Percentiles rank a stretch among this genome's conserved stretches.
Evolutionary conservation across 208 protist genomes (phyloP).

Genomic region (Acanthamoeba healyi): DNA sequence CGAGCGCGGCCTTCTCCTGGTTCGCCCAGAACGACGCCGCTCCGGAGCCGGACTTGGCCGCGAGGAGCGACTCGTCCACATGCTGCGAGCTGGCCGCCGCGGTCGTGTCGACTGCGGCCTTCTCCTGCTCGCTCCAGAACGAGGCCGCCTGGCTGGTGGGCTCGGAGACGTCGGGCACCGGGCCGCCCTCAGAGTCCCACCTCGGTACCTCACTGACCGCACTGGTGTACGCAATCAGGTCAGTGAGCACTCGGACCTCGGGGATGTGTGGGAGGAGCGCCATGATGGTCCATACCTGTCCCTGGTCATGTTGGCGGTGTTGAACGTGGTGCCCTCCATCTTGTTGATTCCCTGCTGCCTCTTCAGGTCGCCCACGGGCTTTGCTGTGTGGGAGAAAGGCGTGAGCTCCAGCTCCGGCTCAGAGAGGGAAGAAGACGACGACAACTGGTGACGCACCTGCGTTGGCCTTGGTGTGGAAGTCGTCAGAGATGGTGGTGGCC

Average conservation of each 20-base stretch:
- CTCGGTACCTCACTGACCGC: background rate
- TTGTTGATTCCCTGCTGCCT: background rate
- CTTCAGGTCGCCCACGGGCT: constrained; percentile 1
- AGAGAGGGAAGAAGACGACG: background rate
- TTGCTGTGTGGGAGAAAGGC: background rate
- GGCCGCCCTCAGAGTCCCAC: background rate
- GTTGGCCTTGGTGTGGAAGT: constrained; percentile 16
- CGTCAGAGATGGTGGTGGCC: constrained; percentile 10
- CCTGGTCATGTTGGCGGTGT: background rate
- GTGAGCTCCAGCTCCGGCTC: too few relatives aligned
- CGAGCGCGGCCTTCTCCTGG: background rate
- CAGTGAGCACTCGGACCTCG: background rate
- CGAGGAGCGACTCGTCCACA: background rate
- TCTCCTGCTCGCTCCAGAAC: background rate
- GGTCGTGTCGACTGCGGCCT: background rate
- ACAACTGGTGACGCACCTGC: background rate
- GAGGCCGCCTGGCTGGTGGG: background rate
- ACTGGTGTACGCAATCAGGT: background rate
- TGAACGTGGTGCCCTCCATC: constrained; percentile 25
- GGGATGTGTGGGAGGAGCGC: background rate
- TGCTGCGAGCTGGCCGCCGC: too few relatives aligned
- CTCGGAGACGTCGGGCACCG: background rate
- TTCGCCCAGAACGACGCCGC: background rate
- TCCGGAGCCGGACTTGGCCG: background rate
- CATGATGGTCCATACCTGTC: background rate